Evolutionary conservation across 2,329 filamentous ascomycete genomes (phyloP).

Genomic region (Aspergillus sojae): DNA sequence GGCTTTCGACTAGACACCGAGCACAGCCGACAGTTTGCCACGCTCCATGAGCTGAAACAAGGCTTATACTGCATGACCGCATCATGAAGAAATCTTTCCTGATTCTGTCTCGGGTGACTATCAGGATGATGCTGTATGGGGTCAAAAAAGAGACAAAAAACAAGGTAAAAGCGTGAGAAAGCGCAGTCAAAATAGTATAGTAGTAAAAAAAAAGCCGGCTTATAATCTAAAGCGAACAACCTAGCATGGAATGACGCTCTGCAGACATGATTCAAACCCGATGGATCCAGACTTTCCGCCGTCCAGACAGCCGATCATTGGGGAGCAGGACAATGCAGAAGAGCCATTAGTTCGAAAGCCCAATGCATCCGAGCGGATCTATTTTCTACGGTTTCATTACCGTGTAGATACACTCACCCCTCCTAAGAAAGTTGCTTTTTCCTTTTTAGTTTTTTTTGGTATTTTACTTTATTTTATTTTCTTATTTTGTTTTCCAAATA

Average conservation of each 20-base stretch:
- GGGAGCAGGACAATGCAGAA: conserved; percentile 14
- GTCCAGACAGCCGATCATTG: conserved; percentile 12
- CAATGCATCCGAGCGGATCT: conserved; percentile 21
- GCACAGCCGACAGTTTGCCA: neutral
- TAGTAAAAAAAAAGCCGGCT: neutral
- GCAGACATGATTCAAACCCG: conserved; percentile 5
- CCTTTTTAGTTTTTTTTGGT: conserved; percentile 4
- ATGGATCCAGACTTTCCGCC: conserved; percentile 1
- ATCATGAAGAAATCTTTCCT: neutral
- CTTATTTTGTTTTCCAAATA: neutral
- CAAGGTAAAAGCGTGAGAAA: neutral
- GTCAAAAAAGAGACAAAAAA: neutral
- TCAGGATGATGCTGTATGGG: neutral
- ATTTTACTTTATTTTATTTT: conserved; percentile 2
- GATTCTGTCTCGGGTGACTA: neutral
- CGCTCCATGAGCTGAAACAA: neutral
- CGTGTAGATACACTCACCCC: conserved; percentile 7
- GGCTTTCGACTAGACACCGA: neutral
- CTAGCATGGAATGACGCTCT: neutral
- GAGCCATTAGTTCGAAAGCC: conserved; percentile 22
- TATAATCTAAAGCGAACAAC: neutral
- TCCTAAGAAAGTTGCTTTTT: conserved; percentile 9
- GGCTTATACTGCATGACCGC: neutral
- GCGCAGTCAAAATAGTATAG: neutral
- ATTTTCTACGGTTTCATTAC: conserved; percentile 16